Percentiles rank a stretch among this genome's conserved stretches.
Conservation (phyloP, 495 filamentous ascomycete genomes). For the Oleoguttula mirabilis region DNA sequence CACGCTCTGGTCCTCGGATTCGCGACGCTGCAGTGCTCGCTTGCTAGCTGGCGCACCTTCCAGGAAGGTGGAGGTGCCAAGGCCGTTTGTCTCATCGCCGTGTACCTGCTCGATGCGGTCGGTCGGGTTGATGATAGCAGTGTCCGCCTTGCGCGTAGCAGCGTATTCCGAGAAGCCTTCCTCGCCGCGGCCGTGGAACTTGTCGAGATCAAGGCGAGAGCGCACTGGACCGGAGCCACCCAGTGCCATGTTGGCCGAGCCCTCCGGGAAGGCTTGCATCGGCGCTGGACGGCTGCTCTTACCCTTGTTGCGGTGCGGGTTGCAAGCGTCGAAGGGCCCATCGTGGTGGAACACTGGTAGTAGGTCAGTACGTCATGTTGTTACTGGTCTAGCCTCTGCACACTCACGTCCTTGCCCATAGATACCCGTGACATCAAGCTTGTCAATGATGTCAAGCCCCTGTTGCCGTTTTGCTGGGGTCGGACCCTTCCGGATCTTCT, state of each 20-base stretch:
- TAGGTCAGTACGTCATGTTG: no score
- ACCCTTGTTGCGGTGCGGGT: constrained; percentile 85
- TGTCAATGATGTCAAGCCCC: constrained; percentile 87
- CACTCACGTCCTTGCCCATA: constrained; percentile 85
- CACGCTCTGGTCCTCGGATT: constrained; percentile 47
- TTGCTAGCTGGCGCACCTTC: constrained; percentile 86
- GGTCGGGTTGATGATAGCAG: constrained; percentile 44
- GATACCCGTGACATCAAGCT: constrained; percentile 92
- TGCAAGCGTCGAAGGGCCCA: constrained; percentile 95
- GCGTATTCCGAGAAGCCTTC: constrained; percentile 75
- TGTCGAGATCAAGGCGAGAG: constrained; percentile 65
- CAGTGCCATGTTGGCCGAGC: constrained; percentile 80
- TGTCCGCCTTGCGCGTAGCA: constrained; percentile 23
- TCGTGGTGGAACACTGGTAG: constrained; percentile 89
- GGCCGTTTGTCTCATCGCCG: constrained; percentile 68
- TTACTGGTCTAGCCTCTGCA: no score
- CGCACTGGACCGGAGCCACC: constrained; percentile 81
- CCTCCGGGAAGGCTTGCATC: constrained; percentile 92
- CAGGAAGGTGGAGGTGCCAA: constrained; percentile 91
- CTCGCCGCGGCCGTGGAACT: constrained; percentile 68
- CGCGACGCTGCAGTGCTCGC: constrained; percentile 65
- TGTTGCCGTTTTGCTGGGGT: constrained; percentile 42
- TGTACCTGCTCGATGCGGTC: constrained; percentile 57
- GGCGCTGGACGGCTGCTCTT: constrained; percentile 73
- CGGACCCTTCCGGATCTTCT: constrained; percentile 41